Evolutionary conservation across 2,329 filamentous ascomycete species (phyloP).

Genomic region (Fusarium buxicola): DNA sequence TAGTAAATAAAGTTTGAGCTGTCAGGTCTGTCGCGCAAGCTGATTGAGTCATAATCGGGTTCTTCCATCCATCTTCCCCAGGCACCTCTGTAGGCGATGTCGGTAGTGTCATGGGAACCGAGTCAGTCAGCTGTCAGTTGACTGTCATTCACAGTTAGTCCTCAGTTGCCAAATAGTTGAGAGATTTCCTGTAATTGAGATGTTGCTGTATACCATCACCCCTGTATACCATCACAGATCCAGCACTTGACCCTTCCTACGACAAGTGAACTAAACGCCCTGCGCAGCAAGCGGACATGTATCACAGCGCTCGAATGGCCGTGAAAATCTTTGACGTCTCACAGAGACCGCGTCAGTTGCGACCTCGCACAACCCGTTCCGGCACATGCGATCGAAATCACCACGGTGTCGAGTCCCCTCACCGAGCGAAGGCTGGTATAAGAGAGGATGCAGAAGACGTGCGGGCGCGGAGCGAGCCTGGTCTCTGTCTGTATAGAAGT

Average conservation of each 20-base stretch:
- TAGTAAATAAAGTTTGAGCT: constrained; percentile 7
- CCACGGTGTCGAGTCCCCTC: constrained; percentile 14
- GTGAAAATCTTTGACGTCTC: constrained; percentile 27
- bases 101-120: constrained; percentile 3
- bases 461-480: neutral
- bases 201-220: constrained; percentile 1
- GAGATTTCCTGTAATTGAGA: neutral
- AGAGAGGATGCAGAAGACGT: constrained; percentile 27
- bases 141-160: neutral
- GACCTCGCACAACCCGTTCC: constrained; percentile 26
- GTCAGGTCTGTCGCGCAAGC: neutral
- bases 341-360: constrained; percentile 29
- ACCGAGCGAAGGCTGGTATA: constrained; percentile 30
- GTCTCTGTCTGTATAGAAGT: constrained; percentile 16
- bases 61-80: constrained; percentile 13
- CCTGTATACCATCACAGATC: neutral
- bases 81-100: neutral
- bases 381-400: constrained; percentile 37
- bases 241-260: constrained; percentile 4
- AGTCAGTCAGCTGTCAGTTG: constrained; percentile 4
- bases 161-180: neutral
- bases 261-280: constrained; percentile 1
- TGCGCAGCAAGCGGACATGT: constrained; percentile 20
- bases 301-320: constrained; percentile 30
- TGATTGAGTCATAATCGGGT: constrained; percentile 17